These are phyloP conservation scores for Ramularia endophylla DNA, from an alignment of 2,329 filamentous ascomycete genomes.

Conservation along the genomic window DNA sequence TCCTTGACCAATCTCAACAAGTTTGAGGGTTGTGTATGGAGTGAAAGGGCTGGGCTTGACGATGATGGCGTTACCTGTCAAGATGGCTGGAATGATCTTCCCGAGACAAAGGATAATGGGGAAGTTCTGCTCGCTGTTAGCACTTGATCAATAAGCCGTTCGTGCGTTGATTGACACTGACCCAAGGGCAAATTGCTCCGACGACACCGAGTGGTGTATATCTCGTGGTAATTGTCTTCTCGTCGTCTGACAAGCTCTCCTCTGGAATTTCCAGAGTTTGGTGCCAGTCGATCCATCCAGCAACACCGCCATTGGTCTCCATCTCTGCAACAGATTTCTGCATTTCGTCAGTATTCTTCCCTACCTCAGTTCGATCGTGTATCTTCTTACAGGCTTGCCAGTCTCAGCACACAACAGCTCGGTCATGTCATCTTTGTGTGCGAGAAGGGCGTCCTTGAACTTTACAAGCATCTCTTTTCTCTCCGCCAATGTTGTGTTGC, in stretches of 20 bases:
- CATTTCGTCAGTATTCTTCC: slow-evolving; percentile 7
- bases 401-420: slow-evolving; percentile 33
- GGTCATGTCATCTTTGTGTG: slow-evolving; percentile 32
- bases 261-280: slow-evolving; percentile 31
- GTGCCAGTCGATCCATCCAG: slow-evolving; percentile 36
- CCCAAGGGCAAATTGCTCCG: slow-evolving; percentile 40
- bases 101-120: slow-evolving; percentile 48
- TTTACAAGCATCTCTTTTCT: slow-evolving; percentile 32
- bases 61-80: slow-evolving; percentile 43
- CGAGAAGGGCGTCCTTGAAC: slow-evolving; percentile 28
- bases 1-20: slow-evolving; percentile 52
- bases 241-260: slow-evolving; percentile 41
- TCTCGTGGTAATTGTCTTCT: slow-evolving; percentile 42
- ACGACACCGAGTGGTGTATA: slow-evolving; percentile 46
- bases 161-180: background rate
- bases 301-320: slow-evolving; percentile 33
- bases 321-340: slow-evolving; percentile 37
- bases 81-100: slow-evolving; percentile 53
- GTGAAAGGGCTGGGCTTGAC: slow-evolving; percentile 46
- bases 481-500: slow-evolving; percentile 29
- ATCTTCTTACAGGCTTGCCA: slow-evolving; percentile 32
- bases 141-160: background rate
- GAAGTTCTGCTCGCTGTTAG: slow-evolving; percentile 34
- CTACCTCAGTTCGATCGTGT: background rate
- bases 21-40: slow-evolving; percentile 53